These are phyloP conservation scores for Oleoguttula mirabilis DNA, from an alignment of 495 filamentous ascomycete genomes.

Conservation along the genomic window DNA sequence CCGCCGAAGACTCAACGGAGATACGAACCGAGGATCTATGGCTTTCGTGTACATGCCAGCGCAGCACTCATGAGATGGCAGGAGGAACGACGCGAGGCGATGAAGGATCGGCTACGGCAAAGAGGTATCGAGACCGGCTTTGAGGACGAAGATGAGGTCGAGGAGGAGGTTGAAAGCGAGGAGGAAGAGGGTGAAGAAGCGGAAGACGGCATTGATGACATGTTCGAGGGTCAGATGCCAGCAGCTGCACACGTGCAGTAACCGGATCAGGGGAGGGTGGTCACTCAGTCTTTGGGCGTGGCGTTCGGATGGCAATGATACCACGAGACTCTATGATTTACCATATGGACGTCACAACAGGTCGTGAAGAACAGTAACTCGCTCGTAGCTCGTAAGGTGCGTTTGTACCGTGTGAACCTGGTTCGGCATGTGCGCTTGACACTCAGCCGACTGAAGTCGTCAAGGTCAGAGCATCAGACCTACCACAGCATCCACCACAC, in stretches of 20 bases:
- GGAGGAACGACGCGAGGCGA: conserved; percentile 61
- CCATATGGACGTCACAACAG: no score
- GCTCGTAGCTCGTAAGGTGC: no score
- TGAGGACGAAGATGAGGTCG: conserved; percentile 42
- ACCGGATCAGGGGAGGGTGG: no score
- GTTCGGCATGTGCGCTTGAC: no score
- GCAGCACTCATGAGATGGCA: conserved; percentile 90
- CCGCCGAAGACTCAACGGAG: conserved; percentile 74
- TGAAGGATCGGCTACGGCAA: conserved; percentile 52
- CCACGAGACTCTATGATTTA: no score
- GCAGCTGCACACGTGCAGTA: conserved; percentile 2
- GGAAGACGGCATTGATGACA: conserved; percentile 25
- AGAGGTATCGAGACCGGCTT: conserved; percentile 45
- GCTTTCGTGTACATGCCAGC: conserved; percentile 85
- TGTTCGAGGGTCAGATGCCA: conserved; percentile 23
- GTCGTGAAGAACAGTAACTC: no score
- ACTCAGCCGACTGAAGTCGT: no score
- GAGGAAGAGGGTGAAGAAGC: conserved; percentile 30
- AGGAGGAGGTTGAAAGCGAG: conserved; percentile 33
- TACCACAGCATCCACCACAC: no score
- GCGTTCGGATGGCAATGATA: conserved; percentile 4
- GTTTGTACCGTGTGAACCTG: no score
- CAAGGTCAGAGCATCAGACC: no score
- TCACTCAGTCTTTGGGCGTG: no score
- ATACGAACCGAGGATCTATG: conserved; percentile 81